These are phyloP conservation scores for Lachnellula suecica DNA, from an alignment of 2,329 filamentous ascomycete genomes.

Conservation along the genomic window DNA sequence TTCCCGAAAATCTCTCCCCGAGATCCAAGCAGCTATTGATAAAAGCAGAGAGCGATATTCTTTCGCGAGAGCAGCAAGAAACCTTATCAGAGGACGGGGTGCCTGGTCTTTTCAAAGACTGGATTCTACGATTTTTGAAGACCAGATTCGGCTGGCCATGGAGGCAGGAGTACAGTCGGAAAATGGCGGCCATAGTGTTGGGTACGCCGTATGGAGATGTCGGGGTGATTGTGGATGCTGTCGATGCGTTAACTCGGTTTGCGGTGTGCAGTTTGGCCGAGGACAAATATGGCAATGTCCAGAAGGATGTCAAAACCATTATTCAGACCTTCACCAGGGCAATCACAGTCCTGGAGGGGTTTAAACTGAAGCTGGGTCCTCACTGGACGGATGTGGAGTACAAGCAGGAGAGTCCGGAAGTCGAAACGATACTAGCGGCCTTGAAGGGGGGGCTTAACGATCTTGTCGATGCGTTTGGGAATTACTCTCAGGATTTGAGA, in stretches of 20 bases:
- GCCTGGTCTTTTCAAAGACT: conserved; percentile 46
- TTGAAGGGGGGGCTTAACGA: conserved; percentile 64
- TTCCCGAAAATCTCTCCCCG: conserved; percentile 25
- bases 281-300: conserved; percentile 84
- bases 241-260: conserved; percentile 67
- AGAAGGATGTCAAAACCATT: conserved; percentile 73
- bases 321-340: conserved; percentile 71
- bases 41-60: conserved; percentile 32
- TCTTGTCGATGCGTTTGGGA: conserved; percentile 70
- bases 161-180: conserved; percentile 65
- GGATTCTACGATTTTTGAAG: conserved; percentile 46
- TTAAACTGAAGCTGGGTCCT: conserved; percentile 56
- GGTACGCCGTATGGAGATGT: conserved; percentile 72
- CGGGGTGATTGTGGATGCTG: conserved; percentile 67
- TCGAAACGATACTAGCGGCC: conserved; percentile 67
- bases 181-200: conserved; percentile 66
- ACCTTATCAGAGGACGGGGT: conserved; percentile 50
- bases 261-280: conserved; percentile 74
- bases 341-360: conserved; percentile 67
- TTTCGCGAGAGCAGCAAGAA: conserved; percentile 51
- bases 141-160: conserved; percentile 66
- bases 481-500: conserved; percentile 70
- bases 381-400: conserved; percentile 78
- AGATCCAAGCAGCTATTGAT: conserved; percentile 43
- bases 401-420: conserved; percentile 56